These are phyloP conservation scores for Neurospora sp. DNA, from an alignment of 495 filamentous ascomycete genomes.

Conservation along the genomic window DNA sequence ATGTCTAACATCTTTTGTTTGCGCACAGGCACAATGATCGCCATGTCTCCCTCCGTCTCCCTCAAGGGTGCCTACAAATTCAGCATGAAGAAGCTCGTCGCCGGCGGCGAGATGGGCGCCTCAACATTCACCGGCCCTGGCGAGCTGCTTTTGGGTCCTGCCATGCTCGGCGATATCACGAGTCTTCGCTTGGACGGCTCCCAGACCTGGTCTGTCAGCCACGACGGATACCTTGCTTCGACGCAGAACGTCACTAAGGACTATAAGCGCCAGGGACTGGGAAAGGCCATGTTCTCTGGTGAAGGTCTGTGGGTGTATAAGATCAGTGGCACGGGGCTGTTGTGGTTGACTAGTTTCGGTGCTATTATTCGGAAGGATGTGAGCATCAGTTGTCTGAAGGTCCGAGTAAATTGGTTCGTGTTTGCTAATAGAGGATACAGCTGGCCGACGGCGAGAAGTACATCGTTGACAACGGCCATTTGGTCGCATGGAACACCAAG, in stretches of 20 bases:
- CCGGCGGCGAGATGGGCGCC: slow-evolving; percentile 67
- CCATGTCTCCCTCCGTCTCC: slow-evolving; percentile 81
- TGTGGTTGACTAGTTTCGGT: slow-evolving; percentile 88
- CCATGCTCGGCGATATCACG: slow-evolving; percentile 77
- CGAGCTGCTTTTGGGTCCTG: slow-evolving; percentile 74
- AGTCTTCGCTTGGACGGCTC: slow-evolving; percentile 58
- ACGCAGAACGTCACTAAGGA: slow-evolving; percentile 75
- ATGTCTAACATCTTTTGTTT: not conserved
- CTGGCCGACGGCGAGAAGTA: slow-evolving; percentile 71
- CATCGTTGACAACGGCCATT: slow-evolving; percentile 88
- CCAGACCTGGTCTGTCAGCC: slow-evolving; percentile 71
- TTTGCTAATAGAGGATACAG: slow-evolving; percentile 25
- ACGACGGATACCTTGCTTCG: slow-evolving; percentile 66
- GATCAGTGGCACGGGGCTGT: slow-evolving; percentile 63
- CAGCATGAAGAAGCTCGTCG: slow-evolving; percentile 72
- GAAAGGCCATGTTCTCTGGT: slow-evolving; percentile 86
- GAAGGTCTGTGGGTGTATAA: slow-evolving; percentile 90
- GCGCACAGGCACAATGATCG: slow-evolving; percentile 71
- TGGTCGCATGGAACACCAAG: slow-evolving; percentile 96
- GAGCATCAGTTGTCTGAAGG: slow-evolving; percentile 23
- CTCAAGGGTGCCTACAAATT: slow-evolving; percentile 75
- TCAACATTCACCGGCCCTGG: slow-evolving; percentile 87
- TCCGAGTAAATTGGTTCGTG: not conserved
- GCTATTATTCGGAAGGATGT: slow-evolving; percentile 95
- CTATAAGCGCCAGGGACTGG: slow-evolving; percentile 76